Evolutionary conservation across 2,329 filamentous ascomycete species (phyloP).

Genomic region (Alternaria infectoria): DNA sequence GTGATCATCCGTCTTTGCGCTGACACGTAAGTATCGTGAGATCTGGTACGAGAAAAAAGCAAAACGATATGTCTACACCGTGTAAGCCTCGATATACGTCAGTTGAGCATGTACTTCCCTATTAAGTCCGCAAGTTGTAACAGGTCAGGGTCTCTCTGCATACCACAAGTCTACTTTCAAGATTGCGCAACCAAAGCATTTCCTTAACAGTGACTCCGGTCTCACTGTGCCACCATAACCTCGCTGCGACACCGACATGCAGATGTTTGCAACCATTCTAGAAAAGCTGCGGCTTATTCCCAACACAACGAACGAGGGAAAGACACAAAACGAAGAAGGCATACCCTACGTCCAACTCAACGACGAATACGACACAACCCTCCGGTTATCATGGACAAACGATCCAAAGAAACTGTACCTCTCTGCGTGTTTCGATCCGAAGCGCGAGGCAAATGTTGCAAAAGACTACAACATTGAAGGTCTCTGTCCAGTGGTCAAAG

Average conservation of each 20-base stretch:
- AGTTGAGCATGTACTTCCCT: neutral
- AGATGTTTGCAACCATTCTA: neutral
- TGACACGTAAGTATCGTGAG: neutral
- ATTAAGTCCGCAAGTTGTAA: neutral
- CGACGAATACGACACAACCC: neutral
- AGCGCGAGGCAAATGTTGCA: neutral
- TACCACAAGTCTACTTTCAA: neutral
- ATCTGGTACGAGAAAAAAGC: neutral
- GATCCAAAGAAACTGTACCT: conserved; percentile 9
- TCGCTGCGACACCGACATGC: neutral
- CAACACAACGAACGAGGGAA: neutral
- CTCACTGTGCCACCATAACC: neutral
- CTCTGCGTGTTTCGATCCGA: conserved; percentile 1
- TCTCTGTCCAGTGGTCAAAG: conserved; percentile 8
- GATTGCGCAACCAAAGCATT: neutral
- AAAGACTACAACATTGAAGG: conserved; percentile 9
- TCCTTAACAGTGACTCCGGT: neutral
- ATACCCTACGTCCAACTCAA: conserved; percentile 11
- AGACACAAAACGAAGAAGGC: neutral
- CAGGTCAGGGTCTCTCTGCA: neutral
- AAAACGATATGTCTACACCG: neutral
- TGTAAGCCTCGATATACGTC: neutral
- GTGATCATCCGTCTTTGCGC: neutral
- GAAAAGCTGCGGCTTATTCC: neutral
- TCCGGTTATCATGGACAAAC: conserved; percentile 11